Base-by-base conservation (phyloP, 2,329 filamentous ascomycete species). In the Colletotrichum tofieldiae region DNA sequence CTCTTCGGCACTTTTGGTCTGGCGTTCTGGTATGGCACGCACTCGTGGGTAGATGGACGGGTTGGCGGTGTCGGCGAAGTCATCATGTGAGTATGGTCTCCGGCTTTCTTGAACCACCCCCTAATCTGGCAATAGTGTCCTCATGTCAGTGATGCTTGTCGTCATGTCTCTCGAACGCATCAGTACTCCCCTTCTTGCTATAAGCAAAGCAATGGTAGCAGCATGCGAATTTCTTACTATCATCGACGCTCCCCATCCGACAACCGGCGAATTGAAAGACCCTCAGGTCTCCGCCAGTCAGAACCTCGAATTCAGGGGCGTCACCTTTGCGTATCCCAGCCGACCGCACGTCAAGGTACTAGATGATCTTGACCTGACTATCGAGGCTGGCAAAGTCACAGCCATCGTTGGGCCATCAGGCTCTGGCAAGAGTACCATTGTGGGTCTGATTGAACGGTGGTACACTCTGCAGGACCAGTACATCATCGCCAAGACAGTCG, bases 321-420 rank as follows among this genome's bases (percentile, higher is more conserved):
- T 95, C 14, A 88, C 86, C n/a, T 95, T 95, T 77, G 89, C 92
- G 2, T 95, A 95, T 76, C 93, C 93, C 0, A 90, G 84, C 60
- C 85, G 92, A 16, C 89, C 90, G 0, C 86, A 91, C 70, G 87
- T 92, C 72, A 90, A 89, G 76, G 89, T 94, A 0, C 80, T 94
- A 1, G 86, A 93, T 75, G 82, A 86, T 3, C 79, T 94, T 3
- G 85, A 87, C 75, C 81, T 93, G 11, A 83, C 80, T 0, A 88
- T 94, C 67, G 84, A 88, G 71, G 85, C 88, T 9, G 91, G 91
- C 26, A 92, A 93, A 77, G 87, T 91, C 2, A 94, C 92, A 0
- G 93, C 93, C 2, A 91, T 95, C 23, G 93, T 95, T 26, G 93
- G 93, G 0, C 89, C 92, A 0, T 93, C 91, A 2, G 93, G 93